Evolutionary conservation across 106 monocot genomes (phyloP), one percentile per base, ranked within the genome.

Genomic region (Posidonia australis): DNA sequence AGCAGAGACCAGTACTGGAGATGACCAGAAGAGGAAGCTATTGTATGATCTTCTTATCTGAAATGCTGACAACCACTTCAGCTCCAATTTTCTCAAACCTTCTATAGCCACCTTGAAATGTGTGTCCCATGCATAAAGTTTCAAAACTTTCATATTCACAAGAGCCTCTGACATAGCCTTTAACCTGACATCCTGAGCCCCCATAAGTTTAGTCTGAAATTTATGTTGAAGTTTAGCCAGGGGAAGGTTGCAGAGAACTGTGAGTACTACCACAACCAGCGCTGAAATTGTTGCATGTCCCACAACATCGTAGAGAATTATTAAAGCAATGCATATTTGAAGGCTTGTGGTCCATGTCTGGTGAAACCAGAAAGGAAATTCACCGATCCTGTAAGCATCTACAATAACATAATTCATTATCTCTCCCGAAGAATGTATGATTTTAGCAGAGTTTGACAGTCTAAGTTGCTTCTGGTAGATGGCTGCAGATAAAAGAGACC

Each of bases 51-150:
- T 87, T 44, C 82, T 76, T 5, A 83, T 26, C 63, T 98, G 90
- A 65, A 82, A 85, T 62, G 78, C 79, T 23, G 80, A 79, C 41
- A 98, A 70, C 98, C 98, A 98, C 58, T 76, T 81, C 44, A 64
- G 64, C 72, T 98, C 98, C 27, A 46, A 76, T 44, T 67, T 70
- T 57, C 91, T 80, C 41, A 91, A 64, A 0, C 29, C 69, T 55
- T 81, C 78, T 25, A 91, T 78, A 7, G 70, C 80, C 62, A 64
- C 77, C 51, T 72, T 83, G 68, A 91, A 98, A 64, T 85, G 77
- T 1, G 77, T 79, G 36, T 88, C 98, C 98, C 98, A 98, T 9
- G 98, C 90, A 73, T 98, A 90, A 30, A 98, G 84, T 74, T 98
- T 98, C 64, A 98, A 62, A n/a, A 98, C 80, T 68, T 98, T 98